phyloP scores from a whole-genome alignment of 2,329 filamentous ascomycete species.

The Monosporascus sp. region DNA sequence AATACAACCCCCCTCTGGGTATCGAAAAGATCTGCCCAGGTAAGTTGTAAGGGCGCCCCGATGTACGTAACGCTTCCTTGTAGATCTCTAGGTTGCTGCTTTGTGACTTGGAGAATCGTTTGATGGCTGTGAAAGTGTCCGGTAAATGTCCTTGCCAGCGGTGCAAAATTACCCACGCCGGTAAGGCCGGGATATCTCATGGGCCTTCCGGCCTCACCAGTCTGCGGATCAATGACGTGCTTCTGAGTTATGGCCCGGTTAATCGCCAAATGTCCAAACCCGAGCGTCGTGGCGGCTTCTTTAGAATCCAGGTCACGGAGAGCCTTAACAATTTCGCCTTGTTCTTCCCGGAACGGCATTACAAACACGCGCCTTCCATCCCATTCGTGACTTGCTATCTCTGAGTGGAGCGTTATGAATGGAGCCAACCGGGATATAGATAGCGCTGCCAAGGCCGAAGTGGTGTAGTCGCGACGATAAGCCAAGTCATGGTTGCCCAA shows the following conservation, averaged over 20 bases:
- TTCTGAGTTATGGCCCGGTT: slow-evolving; percentile 28
- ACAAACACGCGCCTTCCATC: slow-evolving; percentile 25
- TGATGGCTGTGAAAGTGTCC: slow-evolving; percentile 30
- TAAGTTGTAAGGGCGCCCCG: slow-evolving; percentile 26
- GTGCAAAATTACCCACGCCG: slow-evolving; percentile 19
- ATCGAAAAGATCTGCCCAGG: slow-evolving; percentile 28
- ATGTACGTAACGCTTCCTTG: slow-evolving; percentile 26
- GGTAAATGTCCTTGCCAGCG: slow-evolving; percentile 27
- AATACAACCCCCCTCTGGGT: slow-evolving; percentile 23
- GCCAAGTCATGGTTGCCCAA: slow-evolving; percentile 31
- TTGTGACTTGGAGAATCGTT: slow-evolving; percentile 19
- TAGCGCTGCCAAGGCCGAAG: slow-evolving; percentile 27
- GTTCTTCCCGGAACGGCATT: slow-evolving; percentile 29
- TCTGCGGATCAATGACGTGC: slow-evolving; percentile 14
- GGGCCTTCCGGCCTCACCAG: slow-evolving; percentile 6
- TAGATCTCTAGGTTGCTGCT: slow-evolving; percentile 2
- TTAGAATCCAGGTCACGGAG: slow-evolving; percentile 15
- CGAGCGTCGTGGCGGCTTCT: slow-evolving; percentile 20
- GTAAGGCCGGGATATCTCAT: slow-evolving; percentile 22
- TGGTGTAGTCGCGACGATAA: slow-evolving; percentile 24
- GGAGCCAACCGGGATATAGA: slow-evolving; percentile 17
- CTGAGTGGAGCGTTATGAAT: slow-evolving; percentile 20
- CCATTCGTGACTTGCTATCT: slow-evolving; percentile 18
- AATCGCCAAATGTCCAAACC: slow-evolving; percentile 28
- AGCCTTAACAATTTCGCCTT: slow-evolving; percentile 19